Evolutionary conservation across 2,329 filamentous ascomycete species (phyloP), one percentile per base, ranked within the genome.

Genomic region (Exophiala spinifera): DNA sequence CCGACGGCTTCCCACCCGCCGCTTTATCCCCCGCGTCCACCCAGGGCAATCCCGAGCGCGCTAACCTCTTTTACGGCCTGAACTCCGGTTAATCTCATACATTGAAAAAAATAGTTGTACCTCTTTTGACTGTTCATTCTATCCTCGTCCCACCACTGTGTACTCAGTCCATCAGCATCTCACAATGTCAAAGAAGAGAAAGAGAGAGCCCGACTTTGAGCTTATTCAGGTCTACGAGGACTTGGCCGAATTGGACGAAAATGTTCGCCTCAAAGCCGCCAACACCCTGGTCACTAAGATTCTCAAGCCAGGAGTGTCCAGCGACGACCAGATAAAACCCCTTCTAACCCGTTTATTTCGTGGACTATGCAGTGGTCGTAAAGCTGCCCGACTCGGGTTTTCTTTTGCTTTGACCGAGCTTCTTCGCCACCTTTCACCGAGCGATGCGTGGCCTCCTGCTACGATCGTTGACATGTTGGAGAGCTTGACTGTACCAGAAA

Each of bases 351-450:
- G 87, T 21, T 77, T 99, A 34, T 89, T 96, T 69, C 84, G 89
- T 51, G 94, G 94, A 37, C 83, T 97, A 15, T 91, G 91, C 57
- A 96, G 91, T 69, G 87, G 90, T 51, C 85, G 90, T 53, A 96
- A 96, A 74, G 89, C 89, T 11, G 90, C 92, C 15, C 82, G 94
- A 21, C 75, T 94, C 47, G 94, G 94, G 3, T 96, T 95, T 69
- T 95, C 90, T 50, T 79, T 96, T 51, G 92, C 92, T 0, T 75
- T 97, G 62, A 87, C 91, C 0, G 91, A 96, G 70, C 75, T 95
- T 7, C 69, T 96, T 42, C 79, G 82, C 3, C 83, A 92, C 65
- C 72, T 91, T 7, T 63, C 70, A 13, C 68, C 67, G 15, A 19
- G 55, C 76, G 28, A 69, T 64, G 50, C 66, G 79, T 37, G 59